Evolutionary conservation across 352 stramenopile species (phyloP).

Genomic region (Blastocystis sp.): DNA sequence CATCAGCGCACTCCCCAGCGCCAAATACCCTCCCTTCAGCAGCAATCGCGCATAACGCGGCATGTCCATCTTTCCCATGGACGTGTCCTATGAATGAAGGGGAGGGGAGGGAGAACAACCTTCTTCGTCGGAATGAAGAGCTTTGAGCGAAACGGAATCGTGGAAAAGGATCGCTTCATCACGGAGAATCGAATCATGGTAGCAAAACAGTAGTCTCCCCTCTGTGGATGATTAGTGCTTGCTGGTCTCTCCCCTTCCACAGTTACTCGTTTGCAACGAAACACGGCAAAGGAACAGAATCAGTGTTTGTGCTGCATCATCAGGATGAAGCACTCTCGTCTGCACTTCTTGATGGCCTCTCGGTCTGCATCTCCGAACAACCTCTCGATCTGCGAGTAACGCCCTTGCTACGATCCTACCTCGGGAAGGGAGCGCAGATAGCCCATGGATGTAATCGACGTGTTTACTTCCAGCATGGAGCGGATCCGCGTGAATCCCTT

Average conservation of each 20-base stretch:
- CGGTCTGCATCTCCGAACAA: slow-evolving; percentile 9
- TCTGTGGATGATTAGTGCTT: too few species aligned
- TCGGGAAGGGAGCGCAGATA: slow-evolving; percentile 27
- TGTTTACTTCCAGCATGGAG: slow-evolving; percentile 12
- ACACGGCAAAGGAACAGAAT: background rate
- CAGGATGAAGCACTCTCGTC: slow-evolving; percentile 11
- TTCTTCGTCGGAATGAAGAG: slow-evolving; percentile 57
- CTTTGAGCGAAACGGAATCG: slow-evolving; percentile 39
- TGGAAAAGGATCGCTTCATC: slow-evolving; percentile 11
- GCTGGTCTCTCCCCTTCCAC: too few species aligned
- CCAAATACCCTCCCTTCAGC: slow-evolving; percentile 56
- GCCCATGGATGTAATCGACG: slow-evolving; percentile 14
- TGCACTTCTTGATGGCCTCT: background rate
- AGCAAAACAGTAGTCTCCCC: too few species aligned
- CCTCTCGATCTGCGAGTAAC: slow-evolving; percentile 3
- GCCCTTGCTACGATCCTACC: background rate
- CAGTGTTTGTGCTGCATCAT: slow-evolving; percentile 18
- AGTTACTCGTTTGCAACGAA: background rate
- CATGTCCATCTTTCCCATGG: slow-evolving; percentile 60
- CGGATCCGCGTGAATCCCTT: slow-evolving; percentile 5
- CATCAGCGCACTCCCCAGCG: background rate
- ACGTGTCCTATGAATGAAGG: slow-evolving; percentile 21
- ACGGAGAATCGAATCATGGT: slow-evolving; percentile 25
- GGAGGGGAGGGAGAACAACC: background rate
- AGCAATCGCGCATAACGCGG: slow-evolving; percentile 35